Evolutionary conservation across 2,329 filamentous ascomycete genomes (phyloP), one percentile per base, ranked within the genome.

Genomic region (Penicillium sp.): DNA sequence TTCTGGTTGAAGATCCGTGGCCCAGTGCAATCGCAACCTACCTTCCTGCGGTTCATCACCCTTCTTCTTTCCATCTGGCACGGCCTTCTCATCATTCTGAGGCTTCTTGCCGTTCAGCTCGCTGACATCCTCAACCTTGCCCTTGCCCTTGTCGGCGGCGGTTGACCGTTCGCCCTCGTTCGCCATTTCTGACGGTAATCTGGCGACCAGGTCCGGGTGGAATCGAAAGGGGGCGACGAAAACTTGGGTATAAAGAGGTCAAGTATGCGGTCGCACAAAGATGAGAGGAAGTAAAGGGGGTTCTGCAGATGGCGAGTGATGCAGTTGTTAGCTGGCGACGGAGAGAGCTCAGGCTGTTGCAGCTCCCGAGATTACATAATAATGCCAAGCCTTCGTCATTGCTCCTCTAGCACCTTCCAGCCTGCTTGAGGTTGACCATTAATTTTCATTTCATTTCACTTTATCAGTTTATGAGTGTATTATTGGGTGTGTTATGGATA

Each of bases 91-190:
- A 72, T 90, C 87, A 68, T 86, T 86, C 63, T 81, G 79, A 39
- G 69, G 58, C 62, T 76, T 75, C 61, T 82, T 82, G 55, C 79
- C 76, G 55, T 81, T 77, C 54, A 80, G 70, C 67, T 89, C 84
- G 68, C 85, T 85, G 55, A 83, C 79, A 65, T 84, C 83, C 56
- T 86, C 81, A 58, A 87, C 91, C 81, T 97, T 99, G 72, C 86
- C 93, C 82, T 99, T 99, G 77, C 91, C 92, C 84, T 97, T 97
- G 77, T 96, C 91, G 73, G 86, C 83, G 72, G 88, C 80, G 76
- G 89, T 90, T 74, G 89, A 83, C 81, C 87, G 84, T 78, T 96
- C 90, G 79, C 88, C 90, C 77, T 95, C 91, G 82, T 96, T 90
- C 78, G 92, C 92, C 94, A 97, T 96, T 77, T 75, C 64, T 66